Evolutionary conservation across 805 yeast genomes (phyloP).

Genomic region (Zygosaccharomyces pseudorouxii): DNA sequence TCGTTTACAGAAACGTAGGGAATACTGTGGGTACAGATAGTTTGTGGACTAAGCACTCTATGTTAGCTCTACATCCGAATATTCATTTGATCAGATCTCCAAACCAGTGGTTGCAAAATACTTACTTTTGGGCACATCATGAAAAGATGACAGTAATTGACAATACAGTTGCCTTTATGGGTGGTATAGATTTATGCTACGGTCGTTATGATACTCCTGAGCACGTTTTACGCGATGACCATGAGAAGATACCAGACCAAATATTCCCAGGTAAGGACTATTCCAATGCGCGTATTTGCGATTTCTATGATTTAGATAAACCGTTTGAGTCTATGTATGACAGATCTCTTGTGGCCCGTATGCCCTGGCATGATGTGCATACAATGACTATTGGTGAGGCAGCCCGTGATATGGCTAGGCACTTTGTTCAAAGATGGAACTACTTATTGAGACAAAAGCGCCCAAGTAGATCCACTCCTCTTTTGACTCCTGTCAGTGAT

Average conservation of each 20-base stretch:
- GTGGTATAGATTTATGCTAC: slow-evolving; percentile 93
- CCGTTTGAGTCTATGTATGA: slow-evolving; percentile 94
- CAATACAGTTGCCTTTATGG: slow-evolving; percentile 82
- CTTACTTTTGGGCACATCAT: slow-evolving; percentile 98
- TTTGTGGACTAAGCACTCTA: slow-evolving; percentile 87
- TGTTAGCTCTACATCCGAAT: slow-evolving; percentile 78
- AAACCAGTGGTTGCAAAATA: slow-evolving; percentile 86
- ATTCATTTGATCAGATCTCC: slow-evolving; percentile 92
- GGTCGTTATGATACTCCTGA: slow-evolving; percentile 97
- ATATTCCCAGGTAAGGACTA: slow-evolving; percentile 95
- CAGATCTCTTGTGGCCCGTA: slow-evolving; percentile 72
- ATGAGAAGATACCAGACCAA: slow-evolving; percentile 45
- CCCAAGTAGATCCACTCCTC: slow-evolving; percentile 90
- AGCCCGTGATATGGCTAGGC: slow-evolving; percentile 88
- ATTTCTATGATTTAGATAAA: slow-evolving; percentile 70
- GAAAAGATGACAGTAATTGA: slow-evolving; percentile 87
- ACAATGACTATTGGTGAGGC: slow-evolving; percentile 93
- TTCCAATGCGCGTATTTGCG: slow-evolving; percentile 90
- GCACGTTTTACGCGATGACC: slow-evolving; percentile 82
- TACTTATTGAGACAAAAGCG: slow-evolving; percentile 86
- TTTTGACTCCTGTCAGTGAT: slow-evolving; percentile 89
- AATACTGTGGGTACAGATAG: slow-evolving; percentile 91
- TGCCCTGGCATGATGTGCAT: slow-evolving; percentile 99
- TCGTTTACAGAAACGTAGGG: slow-evolving; percentile 91
- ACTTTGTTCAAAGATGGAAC: slow-evolving; percentile 97